Base-by-base conservation (phyloP, 305 asterid species). In the Rubia peregrina region DNA sequence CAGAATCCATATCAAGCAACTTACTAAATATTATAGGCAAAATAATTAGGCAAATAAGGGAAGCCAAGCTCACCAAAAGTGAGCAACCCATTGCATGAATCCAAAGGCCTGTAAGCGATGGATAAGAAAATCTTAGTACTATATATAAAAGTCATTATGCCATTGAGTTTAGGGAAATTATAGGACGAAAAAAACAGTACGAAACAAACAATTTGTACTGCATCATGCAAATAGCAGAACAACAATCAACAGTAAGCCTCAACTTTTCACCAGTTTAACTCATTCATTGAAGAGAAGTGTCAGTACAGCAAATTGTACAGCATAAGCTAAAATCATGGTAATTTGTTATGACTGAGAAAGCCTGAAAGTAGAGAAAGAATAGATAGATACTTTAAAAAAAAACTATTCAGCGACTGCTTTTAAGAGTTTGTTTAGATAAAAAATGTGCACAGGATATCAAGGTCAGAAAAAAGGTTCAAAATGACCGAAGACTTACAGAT, bases 21-120 rank as follows among this genome's bases (percentile, higher is more conserved):
- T 89, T 80, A 93, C 97, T 73, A 78, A 90, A 88, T 69, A 93
- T 76, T 48, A 93, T 16, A 72, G 98, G 98, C 86, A 93, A 86
- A 77, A 93, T 68, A 83, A 93, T 78, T 85, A 90, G 88, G 89
- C 98, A 93, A 73, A 93, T 83, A 72, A 93, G 96, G 33, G 98
- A 93, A 76, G 98, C 96, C 89, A 93, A 76, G 96, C 98, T 93
- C 87, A 93, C 98, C 90, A 93, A 82, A 44, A 93, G 88, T 43
- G 98, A 93, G 86, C 98, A 93, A 55, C 89, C 90, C 95, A 93
- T 91, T 67, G 98, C 96, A 74, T 81, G 76, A 82, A 87, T 65
- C 98, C 98, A 93, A 56, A 93, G 96, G 60, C 89, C 98, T 93
- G 76, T 65, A 59, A 73, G n/a, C n/a, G n/a, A n/a, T 16, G 19